A percentile compares a stretch with the other conserved stretches of the same genome.
These are phyloP conservation scores for Saccharomycopsis vini DNA, from an alignment of 805 yeast genomes.

Conservation along the genomic window DNA sequence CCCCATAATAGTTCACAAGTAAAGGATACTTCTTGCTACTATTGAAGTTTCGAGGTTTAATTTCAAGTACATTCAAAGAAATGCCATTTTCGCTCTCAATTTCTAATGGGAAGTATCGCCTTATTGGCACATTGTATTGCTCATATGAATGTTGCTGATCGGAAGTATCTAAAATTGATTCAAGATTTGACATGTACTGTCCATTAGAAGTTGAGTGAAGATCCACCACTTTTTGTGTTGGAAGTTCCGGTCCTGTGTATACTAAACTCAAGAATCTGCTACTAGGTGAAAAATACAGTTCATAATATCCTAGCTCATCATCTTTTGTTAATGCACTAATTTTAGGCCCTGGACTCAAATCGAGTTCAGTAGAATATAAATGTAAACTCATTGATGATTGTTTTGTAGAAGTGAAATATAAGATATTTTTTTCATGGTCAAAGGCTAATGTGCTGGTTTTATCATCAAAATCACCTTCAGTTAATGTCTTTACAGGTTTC, in stretches of 20 bases:
- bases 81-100: conserved; percentile 29
- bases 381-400: conserved; percentile 53
- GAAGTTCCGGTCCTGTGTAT: conserved; percentile 71
- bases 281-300: conserved; percentile 46
- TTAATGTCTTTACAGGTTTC: conserved; percentile 31
- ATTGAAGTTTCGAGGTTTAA: conserved; percentile 50
- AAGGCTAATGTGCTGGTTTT: conserved; percentile 38
- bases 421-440: conserved; percentile 35
- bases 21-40: conserved; percentile 44
- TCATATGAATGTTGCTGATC: conserved; percentile 16
- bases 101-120: conserved; percentile 29
- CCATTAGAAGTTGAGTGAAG: conserved; percentile 35
- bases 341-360: conserved; percentile 20
- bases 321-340: conserved; percentile 25
- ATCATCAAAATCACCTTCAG: conserved; percentile 44
- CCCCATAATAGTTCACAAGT: conserved; percentile 65
- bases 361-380: conserved; percentile 40
- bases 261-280: conserved; percentile 41
- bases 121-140: conserved; percentile 44
- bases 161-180: conserved; percentile 16
- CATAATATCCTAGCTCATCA: conserved; percentile 36
- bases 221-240: conserved; percentile 66
- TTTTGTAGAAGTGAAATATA: conserved; percentile 52
- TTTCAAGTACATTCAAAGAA: conserved; percentile 46
- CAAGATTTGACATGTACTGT: conserved; percentile 22